These are phyloP conservation scores for Rutstroemia sydowiana DNA, from an alignment of 2,329 filamentous ascomycete species.

Conservation along the genomic window DNA sequence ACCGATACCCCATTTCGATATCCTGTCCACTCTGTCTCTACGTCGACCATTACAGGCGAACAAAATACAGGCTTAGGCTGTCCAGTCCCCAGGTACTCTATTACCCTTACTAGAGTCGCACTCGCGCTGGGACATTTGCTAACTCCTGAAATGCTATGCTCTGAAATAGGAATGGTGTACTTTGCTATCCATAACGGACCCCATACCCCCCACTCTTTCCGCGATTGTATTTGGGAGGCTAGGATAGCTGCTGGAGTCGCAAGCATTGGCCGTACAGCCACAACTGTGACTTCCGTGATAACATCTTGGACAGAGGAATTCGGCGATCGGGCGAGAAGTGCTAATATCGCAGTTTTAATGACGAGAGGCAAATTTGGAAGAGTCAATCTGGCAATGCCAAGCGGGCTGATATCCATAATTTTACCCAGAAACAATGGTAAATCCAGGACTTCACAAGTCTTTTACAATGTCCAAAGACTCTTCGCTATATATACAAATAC, in stretches of 20 bases:
- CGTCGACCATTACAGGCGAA: slow-evolving; percentile 45
- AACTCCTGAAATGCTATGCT: slow-evolving; percentile 32
- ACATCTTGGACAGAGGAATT: slow-evolving; percentile 73
- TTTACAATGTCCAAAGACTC: no score
- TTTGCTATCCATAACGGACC: slow-evolving; percentile 77
- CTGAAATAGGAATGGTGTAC: slow-evolving; percentile 54
- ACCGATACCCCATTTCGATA: slow-evolving; percentile 49
- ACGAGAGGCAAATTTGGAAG: slow-evolving; percentile 54
- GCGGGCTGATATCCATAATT: slow-evolving; percentile 19
- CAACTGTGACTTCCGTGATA: slow-evolving; percentile 63
- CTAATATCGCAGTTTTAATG: slow-evolving; percentile 52
- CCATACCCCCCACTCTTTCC: slow-evolving; percentile 61
- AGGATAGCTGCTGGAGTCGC: slow-evolving; percentile 39
- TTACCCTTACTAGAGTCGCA: slow-evolving; percentile 50
- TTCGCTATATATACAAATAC: no score
- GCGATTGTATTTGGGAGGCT: slow-evolving; percentile 54
- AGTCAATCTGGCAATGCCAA: slow-evolving; percentile 21
- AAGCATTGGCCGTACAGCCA: slow-evolving; percentile 62
- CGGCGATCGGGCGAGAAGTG: slow-evolving; percentile 60
- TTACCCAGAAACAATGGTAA: not conserved
- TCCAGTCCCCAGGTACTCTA: slow-evolving; percentile 48
- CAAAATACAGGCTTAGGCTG: slow-evolving; percentile 28
- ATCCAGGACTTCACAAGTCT: not conserved
- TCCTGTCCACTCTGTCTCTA: slow-evolving; percentile 72
- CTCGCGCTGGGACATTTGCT: slow-evolving; percentile 36